These are phyloP conservation scores for Gyrodon lividus DNA, from an alignment of 768 basidiomycete species.

Conservation along the genomic window DNA sequence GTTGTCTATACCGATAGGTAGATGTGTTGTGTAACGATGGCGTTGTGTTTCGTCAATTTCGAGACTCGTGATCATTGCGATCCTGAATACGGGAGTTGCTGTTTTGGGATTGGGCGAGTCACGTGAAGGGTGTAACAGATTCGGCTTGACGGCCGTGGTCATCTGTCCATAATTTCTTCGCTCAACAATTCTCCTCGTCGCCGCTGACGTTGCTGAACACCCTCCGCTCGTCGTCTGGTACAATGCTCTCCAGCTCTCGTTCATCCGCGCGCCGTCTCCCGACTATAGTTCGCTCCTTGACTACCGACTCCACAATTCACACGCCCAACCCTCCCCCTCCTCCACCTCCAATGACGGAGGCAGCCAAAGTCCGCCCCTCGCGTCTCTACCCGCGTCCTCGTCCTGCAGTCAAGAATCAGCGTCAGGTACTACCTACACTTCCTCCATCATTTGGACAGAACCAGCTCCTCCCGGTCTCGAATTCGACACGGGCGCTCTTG, in stretches of 20 bases:
- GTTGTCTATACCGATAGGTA: neutral
- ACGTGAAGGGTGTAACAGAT: conserved; percentile 6
- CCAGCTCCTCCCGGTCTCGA: conserved; percentile 76
- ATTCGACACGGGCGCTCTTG: conserved; percentile 75
- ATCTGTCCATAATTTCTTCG: neutral
- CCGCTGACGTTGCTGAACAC: conserved; percentile 9
- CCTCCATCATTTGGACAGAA: conserved; percentile 78
- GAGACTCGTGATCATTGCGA: no score
- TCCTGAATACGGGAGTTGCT: no score
- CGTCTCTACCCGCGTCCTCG: conserved; percentile 46
- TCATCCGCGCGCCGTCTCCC: conserved; percentile 13
- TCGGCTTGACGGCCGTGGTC: neutral
- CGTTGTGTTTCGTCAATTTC: neutral
- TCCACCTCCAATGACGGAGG: conserved; percentile 29
- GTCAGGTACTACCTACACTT: conserved; percentile 47
- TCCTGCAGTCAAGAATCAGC: conserved; percentile 24
- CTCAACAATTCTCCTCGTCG: neutral
- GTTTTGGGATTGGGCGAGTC: neutral
- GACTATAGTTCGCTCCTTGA: conserved; percentile 18
- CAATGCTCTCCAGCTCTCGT: conserved; percentile 26
- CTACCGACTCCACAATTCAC: conserved; percentile 28
- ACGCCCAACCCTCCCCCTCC: conserved; percentile 29
- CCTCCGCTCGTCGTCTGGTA: conserved; percentile 12
- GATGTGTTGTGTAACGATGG: neutral
- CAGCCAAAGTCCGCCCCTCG: conserved; percentile 30